A percentile compares a stretch with the other conserved stretches of the same genome.
These are phyloP conservation scores for Suillus americanus DNA, from an alignment of 768 basidiomycete genomes.

Conservation along the genomic window DNA sequence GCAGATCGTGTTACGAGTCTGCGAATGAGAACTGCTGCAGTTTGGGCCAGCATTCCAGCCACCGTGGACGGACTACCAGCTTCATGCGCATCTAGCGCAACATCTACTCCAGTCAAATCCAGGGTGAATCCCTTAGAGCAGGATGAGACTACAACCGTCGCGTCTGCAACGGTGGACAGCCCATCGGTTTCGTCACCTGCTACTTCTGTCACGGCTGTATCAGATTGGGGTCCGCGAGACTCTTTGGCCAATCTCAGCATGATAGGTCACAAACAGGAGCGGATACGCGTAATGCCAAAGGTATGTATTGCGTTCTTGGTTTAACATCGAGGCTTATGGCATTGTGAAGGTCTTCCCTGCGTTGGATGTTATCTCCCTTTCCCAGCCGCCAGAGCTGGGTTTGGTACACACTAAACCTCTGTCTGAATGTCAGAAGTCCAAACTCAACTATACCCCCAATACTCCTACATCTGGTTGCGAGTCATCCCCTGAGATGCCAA, in stretches of 20 bases:
- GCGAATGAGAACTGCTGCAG: conserved; percentile 26
- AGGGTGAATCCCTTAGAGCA: background rate
- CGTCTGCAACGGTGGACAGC: background rate
- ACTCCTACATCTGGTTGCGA: background rate
- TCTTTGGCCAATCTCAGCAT: background rate
- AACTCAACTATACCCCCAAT: background rate
- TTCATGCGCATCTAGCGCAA: background rate
- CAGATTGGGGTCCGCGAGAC: conserved; percentile 1
- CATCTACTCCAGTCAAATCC: background rate
- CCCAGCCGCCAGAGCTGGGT: background rate
- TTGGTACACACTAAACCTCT: background rate
- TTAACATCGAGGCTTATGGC: background rate
- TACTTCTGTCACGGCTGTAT: background rate
- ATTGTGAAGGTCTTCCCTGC: background rate
- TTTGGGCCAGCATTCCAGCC: conserved; percentile 28
- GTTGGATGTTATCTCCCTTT: background rate
- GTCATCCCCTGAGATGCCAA: background rate
- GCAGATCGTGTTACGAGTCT: conserved; percentile 22
- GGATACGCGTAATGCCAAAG: background rate
- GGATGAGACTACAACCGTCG: background rate
- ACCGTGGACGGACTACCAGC: conserved; percentile 11
- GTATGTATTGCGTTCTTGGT: background rate
- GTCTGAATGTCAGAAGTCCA: background rate
- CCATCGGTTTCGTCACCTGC: conserved; percentile 1
- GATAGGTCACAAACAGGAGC: background rate